Conservation (phyloP, 352 stramenopile species). For the Phytophthora gonapodyides region DNA sequence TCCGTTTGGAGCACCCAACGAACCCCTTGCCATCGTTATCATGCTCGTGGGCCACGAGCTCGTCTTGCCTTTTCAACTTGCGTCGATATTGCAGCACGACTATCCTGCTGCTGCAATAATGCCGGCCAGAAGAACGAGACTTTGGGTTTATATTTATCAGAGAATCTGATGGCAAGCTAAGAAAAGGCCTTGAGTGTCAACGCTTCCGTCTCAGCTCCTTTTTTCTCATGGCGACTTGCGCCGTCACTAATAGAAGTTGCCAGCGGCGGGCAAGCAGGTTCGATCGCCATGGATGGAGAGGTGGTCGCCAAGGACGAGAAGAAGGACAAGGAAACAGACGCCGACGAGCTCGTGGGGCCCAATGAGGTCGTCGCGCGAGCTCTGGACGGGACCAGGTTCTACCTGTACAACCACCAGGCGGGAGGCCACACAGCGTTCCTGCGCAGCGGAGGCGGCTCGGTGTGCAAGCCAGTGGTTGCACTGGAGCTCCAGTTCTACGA, state of each 20-base stretch:
- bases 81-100: not conserved
- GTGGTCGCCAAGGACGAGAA: not conserved
- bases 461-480: constrained; percentile 78
- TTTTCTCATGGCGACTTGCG: not conserved
- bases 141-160: not conserved
- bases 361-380: constrained; percentile 73
- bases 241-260: constrained; percentile 15
- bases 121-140: not conserved
- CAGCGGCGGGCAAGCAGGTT: not conserved
- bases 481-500: constrained; percentile 82
- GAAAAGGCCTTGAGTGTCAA: constrained; percentile 4
- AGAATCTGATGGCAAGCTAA: constrained; percentile 11
- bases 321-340: constrained; percentile 7
- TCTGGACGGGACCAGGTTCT: constrained; percentile 68
- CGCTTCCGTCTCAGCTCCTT: constrained; percentile 8
- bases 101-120: too few species aligned
- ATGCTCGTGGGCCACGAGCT: too few species aligned
- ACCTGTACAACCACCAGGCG: constrained; percentile 83
- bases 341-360: constrained; percentile 33
- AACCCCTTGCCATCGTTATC: too few species aligned
- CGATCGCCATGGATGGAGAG: constrained; percentile 19
- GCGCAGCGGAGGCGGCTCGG: constrained; percentile 59
- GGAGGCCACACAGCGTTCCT: constrained; percentile 79
- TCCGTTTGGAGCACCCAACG: too few species aligned
- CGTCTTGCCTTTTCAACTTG: too few species aligned